These are phyloP conservation scores for Dactylellina cionopaga DNA, from an alignment of 2,329 filamentous ascomycete species.

Conservation along the genomic window DNA sequence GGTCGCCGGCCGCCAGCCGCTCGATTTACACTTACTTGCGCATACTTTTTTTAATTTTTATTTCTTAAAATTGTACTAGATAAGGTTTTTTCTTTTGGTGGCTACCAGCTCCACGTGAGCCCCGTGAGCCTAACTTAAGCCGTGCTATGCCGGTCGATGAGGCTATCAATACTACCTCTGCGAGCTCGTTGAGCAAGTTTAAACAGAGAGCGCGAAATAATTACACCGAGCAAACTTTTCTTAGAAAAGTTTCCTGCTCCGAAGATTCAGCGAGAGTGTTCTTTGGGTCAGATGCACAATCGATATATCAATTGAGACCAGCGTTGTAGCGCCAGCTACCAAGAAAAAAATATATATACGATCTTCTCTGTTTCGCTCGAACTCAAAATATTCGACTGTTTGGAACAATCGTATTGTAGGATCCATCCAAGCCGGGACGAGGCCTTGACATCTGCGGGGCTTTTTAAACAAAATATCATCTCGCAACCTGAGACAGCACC, in stretches of 20 bases:
- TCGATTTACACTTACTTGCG: slow-evolving; percentile 8
- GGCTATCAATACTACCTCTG: slow-evolving; percentile 20
- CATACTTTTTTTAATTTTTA: slow-evolving; percentile 12
- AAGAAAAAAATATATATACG: not conserved
- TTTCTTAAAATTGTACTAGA: no score
- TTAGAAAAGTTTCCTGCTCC: slow-evolving; percentile 10
- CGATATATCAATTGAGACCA: not conserved
- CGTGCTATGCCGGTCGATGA: not conserved
- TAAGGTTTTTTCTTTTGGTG: not conserved
- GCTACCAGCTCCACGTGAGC: slow-evolving; percentile 6
- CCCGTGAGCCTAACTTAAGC: slow-evolving; percentile 18
- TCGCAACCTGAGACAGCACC: slow-evolving; percentile 41
- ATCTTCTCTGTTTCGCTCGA: slow-evolving; percentile 12
- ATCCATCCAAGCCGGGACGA: slow-evolving; percentile 2
- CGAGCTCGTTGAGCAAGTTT: slow-evolving; percentile 10
- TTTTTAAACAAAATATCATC: slow-evolving; percentile 14
- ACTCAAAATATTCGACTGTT: slow-evolving; percentile 29
- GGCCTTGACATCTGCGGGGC: slow-evolving; percentile 27
- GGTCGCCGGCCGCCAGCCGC: slow-evolving; percentile 1
- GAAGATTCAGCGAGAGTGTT: slow-evolving; percentile 3
- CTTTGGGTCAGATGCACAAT: not conserved
- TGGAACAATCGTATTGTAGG: slow-evolving; percentile 19
- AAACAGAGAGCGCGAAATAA: no score
- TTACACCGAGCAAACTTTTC: no score
- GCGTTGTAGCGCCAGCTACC: not conserved